Conservation (phyloP, 345 rosid genomes). For the Eucalyptus pauciflora region DNA sequence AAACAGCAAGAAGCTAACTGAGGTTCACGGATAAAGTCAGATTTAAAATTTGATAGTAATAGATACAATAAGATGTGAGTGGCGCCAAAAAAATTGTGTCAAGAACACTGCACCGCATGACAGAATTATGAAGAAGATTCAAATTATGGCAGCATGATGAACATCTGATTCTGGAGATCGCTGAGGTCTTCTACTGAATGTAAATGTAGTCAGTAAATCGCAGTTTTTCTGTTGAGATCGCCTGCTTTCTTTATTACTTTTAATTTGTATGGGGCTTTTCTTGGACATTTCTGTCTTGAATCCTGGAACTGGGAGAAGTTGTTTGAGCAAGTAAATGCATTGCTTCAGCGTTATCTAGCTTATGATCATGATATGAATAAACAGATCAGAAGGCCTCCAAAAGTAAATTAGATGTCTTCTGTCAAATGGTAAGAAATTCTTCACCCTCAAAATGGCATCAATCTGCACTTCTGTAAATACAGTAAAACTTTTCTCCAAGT, state of each 20-base stretch:
- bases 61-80: too few species aligned
- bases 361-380: not conserved
- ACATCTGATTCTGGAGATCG: not conserved
- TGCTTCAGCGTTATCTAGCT: not conserved
- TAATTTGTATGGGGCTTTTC: not conserved
- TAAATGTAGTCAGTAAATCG: not conserved
- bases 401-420: not conserved
- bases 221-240: not conserved
- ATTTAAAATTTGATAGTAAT: too few species aligned
- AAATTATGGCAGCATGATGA: not conserved
- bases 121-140: too few species aligned
- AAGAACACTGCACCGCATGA: accelerated
- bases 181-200: not conserved
- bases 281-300: not conserved
- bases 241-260: not conserved
- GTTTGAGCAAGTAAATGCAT: not conserved
- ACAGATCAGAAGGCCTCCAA: not conserved
- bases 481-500: not conserved
- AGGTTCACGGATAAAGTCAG: too few species aligned
- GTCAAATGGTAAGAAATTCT: not conserved
- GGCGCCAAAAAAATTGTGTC: not conserved
- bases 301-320: not conserved
- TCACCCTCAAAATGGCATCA: not conserved
- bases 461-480: not conserved
- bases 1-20: too few species aligned